Evolutionary conservation across 108 stramenopile species (phyloP).

Genomic region (Pseudonitzschia delicatissima): DNA sequence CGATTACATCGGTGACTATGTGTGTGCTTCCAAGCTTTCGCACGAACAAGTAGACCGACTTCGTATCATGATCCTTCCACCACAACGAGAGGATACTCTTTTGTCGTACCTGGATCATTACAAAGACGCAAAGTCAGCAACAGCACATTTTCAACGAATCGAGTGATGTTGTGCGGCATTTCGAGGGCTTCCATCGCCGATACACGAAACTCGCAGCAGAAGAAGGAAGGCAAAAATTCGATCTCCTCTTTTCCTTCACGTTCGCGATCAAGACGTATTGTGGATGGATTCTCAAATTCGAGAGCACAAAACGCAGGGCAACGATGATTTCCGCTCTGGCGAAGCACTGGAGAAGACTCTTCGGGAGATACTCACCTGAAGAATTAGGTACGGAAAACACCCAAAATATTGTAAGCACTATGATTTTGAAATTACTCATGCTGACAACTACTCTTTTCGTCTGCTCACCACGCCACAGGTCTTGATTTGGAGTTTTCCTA

Average conservation of each 20-base stretch:
- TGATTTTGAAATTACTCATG: not conserved
- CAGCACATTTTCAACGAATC: constrained; percentile 10
- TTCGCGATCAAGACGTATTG: constrained; percentile 16
- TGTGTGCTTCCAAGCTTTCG: constrained; percentile 13
- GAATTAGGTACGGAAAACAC: not conserved
- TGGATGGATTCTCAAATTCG: constrained; percentile 20
- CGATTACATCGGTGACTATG: constrained; percentile 6
- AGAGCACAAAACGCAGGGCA: constrained; percentile 2
- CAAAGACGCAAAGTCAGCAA: constrained; percentile 6
- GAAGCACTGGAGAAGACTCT: constrained; percentile 16
- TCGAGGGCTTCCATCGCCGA: constrained; percentile 13
- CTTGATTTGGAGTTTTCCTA: constrained; percentile 20
- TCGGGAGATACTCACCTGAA: not conserved
- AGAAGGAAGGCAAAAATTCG: constrained; percentile 1
- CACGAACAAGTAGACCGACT: constrained; percentile 17
- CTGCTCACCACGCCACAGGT: not conserved
- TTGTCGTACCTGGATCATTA: constrained; percentile 14
- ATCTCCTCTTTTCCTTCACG: constrained; percentile 15
- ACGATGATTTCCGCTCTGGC: constrained; percentile 13
- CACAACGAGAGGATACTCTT: constrained; percentile 8
- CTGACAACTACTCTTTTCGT: not conserved
- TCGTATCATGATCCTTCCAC: constrained; percentile 15
- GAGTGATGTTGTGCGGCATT: constrained; percentile 7
- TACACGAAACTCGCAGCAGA: not conserved
- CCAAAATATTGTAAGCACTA: not conserved